phyloP scores from a whole-genome alignment of 2,329 filamentous ascomycete genomes.

The Fusarium stilboides region DNA sequence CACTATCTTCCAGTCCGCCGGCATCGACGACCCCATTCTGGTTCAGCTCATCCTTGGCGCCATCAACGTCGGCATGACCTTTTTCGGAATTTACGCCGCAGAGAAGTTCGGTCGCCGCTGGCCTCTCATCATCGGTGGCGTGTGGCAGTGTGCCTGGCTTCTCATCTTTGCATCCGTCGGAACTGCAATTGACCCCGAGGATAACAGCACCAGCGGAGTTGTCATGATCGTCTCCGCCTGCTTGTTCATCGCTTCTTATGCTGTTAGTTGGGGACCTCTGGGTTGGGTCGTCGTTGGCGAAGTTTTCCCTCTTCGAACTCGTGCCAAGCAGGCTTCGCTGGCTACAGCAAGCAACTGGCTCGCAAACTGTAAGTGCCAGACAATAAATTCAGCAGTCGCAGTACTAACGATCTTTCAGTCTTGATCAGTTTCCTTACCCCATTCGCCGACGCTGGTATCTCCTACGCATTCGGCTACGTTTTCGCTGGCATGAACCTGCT shows the following conservation, averaged over 20 bases:
- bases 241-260: slow-evolving; percentile 81
- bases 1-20: slow-evolving; percentile 76
- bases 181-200: slow-evolving; percentile 59
- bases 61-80: slow-evolving; percentile 77
- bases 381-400: neutral
- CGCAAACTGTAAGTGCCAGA: slow-evolving; percentile 65
- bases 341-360: slow-evolving; percentile 68
- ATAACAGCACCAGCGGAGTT: slow-evolving; percentile 67
- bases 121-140: slow-evolving; percentile 74
- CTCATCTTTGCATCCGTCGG: slow-evolving; percentile 74
- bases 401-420: slow-evolving; percentile 56
- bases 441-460: slow-evolving; percentile 72
- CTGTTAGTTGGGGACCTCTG: slow-evolving; percentile 77
- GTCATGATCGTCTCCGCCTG: slow-evolving; percentile 80
- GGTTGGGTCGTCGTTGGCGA: slow-evolving; percentile 78
- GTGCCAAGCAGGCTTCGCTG: slow-evolving; percentile 67
- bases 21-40: slow-evolving; percentile 74
- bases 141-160: slow-evolving; percentile 77
- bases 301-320: slow-evolving; percentile 72
- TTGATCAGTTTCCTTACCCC: slow-evolving; percentile 77
- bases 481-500: slow-evolving; percentile 74
- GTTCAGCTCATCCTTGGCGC: slow-evolving; percentile 77
- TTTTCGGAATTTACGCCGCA: slow-evolving; percentile 77
- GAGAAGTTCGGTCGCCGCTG: slow-evolving; percentile 76
- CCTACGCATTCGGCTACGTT: slow-evolving; percentile 75